Base-by-base conservation (phyloP, 1,139 yeast species). In the Protomyces lactucae-debilis region DNA sequence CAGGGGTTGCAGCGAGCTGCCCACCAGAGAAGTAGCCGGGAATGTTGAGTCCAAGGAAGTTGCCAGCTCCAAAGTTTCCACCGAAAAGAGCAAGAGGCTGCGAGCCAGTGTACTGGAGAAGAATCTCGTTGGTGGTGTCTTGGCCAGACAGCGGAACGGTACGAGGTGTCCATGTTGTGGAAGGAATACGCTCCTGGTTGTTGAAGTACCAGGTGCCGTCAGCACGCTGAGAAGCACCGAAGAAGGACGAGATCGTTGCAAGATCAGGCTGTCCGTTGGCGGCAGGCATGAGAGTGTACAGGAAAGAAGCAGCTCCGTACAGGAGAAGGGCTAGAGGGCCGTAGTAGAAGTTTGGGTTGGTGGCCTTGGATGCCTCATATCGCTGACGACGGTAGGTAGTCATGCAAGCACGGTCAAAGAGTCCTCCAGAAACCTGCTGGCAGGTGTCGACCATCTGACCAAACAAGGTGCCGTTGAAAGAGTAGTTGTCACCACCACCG, bases 381-480 rank as follows among this genome's bases (percentile, higher is more conserved):
- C 63, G 56, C 35, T 52, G 52, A 18, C 36, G 32, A 40, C 63
- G 56, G 53, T 59, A 59, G 23, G 45, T 43, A 14, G 56, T 32
- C 63, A 59, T 52, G 52, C 63, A 59, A 8, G 39, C 35, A 5
- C 37, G 25, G 57, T 59, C 63, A 35, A 52, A 59, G 23, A 57
- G 51, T 2, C 43, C 56, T 9, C 52, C 39, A 10, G 63, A 59
- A 4, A 55, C 54, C 12, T 40, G 21, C 4, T 59, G 28, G 36
- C 63, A 59, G 10, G 57, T 52, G 39, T 28, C 43, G 16, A 52
- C 57, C 63, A 59, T 59, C 23, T 28, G 16, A 5, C 63, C 63
- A 39, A 59, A 59, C 21, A 59, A 52, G 12, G 63, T 59, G 28
- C 63, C 63, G 37, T 59, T 59, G 57, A 59, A 59, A 35, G 55